Percentiles rank a stretch among this genome's conserved stretches.
These are phyloP conservation scores for Vinca minor DNA, from an alignment of 257 asterid genomes.

Conservation along the genomic window DNA sequence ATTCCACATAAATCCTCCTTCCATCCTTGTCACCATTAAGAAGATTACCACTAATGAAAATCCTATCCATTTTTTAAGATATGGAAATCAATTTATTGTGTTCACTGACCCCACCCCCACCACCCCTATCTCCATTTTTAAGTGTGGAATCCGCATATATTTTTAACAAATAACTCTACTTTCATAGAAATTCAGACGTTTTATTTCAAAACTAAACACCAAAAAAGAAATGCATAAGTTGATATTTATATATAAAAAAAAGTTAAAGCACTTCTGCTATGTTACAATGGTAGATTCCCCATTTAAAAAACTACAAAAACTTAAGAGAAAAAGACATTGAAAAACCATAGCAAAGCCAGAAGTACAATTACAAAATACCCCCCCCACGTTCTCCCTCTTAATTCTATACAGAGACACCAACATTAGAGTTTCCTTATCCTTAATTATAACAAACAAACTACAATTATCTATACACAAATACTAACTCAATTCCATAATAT, in stretches of 20 bases:
- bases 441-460: neutral
- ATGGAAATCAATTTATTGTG: neutral
- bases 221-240: neutral
- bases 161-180: no score
- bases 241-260: constrained; percentile 7
- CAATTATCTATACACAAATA: constrained; percentile 1
- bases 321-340: neutral
- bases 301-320: neutral
- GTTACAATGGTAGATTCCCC: constrained; percentile 16
- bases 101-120: neutral
- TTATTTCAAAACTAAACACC: no score
- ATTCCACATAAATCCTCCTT: neutral
- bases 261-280: constrained; percentile 10
- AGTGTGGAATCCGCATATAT: no score
- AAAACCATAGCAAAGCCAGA: neutral
- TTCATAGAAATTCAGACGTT: no score
- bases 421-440: constrained; percentile 5
- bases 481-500: neutral
- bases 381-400: neutral
- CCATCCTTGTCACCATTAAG: constrained; percentile 1
- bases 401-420: constrained; percentile 2
- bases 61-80: neutral
- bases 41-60: constrained; percentile 8
- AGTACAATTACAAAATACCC: neutral
- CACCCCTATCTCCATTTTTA: neutral